Evolutionary conservation across 2,329 filamentous ascomycete species (phyloP).

Genomic region (Aspergillus quadricinctus): DNA sequence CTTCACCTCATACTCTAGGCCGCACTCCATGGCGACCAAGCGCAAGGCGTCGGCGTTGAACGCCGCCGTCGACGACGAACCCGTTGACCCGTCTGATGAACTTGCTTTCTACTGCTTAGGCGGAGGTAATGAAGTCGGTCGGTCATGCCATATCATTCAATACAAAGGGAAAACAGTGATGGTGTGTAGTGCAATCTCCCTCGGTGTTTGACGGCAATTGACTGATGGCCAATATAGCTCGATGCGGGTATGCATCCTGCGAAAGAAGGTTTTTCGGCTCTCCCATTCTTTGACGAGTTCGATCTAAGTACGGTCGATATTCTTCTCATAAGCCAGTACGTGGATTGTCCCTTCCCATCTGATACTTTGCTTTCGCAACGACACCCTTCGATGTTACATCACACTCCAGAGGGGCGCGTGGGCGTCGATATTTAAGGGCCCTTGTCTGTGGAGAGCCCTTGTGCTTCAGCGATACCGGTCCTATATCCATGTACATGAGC

Average conservation of each 20-base stretch:
- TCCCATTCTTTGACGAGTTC: conserved; percentile 98
- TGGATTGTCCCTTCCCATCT: conserved; percentile 30
- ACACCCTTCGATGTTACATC: background rate
- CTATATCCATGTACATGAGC: conserved; percentile 33
- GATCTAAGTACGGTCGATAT: conserved; percentile 96
- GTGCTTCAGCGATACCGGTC: conserved; percentile 5
- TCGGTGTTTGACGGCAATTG: background rate
- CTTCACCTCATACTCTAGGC: background rate
- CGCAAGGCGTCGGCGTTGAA: conserved; percentile 78
- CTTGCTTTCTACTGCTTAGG: conserved; percentile 90
- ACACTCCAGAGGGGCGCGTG: background rate
- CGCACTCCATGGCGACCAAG: conserved; percentile 75
- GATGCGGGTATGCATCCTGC: conserved; percentile 96
- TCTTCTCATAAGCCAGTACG: conserved; percentile 98
- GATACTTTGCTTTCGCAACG: conserved; percentile 2
- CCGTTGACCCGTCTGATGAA: conserved; percentile 88
- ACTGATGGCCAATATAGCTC: conserved; percentile 54
- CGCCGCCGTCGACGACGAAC: conserved; percentile 65
- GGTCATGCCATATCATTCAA: conserved; percentile 95
- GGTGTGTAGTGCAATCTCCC: conserved; percentile 52
- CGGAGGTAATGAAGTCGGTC: conserved; percentile 93
- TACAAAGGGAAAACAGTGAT: conserved; percentile 99
- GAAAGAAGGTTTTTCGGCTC: conserved; percentile 85
- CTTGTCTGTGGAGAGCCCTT: background rate
- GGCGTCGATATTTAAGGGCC: background rate